A percentile compares a stretch with the other conserved stretches of the same genome.
These are phyloP conservation scores for Pythium aphanidermatum DNA, from an alignment of 352 stramenopile species.

Conservation along the genomic window DNA sequence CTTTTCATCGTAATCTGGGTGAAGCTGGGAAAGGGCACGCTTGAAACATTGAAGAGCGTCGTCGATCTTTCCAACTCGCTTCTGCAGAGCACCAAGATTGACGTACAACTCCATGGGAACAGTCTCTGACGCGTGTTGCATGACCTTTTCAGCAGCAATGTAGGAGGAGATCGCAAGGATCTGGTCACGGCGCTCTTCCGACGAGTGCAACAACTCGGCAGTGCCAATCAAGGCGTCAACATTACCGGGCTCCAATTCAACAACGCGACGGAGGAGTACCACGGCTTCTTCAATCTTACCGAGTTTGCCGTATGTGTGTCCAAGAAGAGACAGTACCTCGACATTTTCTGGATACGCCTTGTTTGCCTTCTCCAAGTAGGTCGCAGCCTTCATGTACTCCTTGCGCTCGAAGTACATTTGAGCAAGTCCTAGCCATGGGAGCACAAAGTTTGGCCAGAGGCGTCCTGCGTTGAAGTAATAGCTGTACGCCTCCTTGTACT, in stretches of 20 bases:
- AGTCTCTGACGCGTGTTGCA: constrained; percentile 73
- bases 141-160: constrained; percentile 83
- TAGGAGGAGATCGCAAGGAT: constrained; percentile 88
- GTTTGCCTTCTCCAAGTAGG: constrained; percentile 86
- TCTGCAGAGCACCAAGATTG: constrained; percentile 78
- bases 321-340: constrained; percentile 76
- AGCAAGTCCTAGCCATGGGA: constrained; percentile 82
- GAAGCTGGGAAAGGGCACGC: constrained; percentile 56
- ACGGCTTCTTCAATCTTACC: constrained; percentile 80
- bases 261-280: constrained; percentile 69
- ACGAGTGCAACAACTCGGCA: constrained; percentile 72
- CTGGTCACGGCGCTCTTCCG: constrained; percentile 80
- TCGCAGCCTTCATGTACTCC: constrained; percentile 73
- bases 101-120: constrained; percentile 83
- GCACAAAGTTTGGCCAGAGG: constrained; percentile 81
- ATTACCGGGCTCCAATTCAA: constrained; percentile 81
- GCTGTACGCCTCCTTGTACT: constrained; percentile 94
- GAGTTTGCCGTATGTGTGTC: constrained; percentile 76
- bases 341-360: constrained; percentile 87
- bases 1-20: constrained; percentile 26
- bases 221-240: constrained; percentile 80
- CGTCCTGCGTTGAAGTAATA: constrained; percentile 94
- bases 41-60: constrained; percentile 92
- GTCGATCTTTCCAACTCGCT: constrained; percentile 80
- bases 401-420: constrained; percentile 90